Conservation (phyloP, 2,329 filamentous ascomycete genomes). For the Colletotrichum salicis region DNA sequence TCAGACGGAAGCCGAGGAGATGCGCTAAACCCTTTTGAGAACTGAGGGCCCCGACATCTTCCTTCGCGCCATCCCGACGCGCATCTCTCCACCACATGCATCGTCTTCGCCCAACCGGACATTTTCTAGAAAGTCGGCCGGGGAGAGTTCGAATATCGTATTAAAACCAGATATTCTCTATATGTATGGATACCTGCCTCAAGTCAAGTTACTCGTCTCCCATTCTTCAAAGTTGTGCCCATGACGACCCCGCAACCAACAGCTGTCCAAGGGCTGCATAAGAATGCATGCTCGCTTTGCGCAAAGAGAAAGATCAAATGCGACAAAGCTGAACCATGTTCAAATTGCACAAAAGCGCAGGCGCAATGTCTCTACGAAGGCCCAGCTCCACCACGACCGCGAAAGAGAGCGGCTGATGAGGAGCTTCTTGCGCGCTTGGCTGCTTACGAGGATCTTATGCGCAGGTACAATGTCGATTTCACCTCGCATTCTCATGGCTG, state of each 20-base stretch:
- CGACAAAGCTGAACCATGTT: conserved; percentile 52
- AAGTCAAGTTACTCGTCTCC: background rate
- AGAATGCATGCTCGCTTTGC: conserved; percentile 47
- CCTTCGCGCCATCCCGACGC: background rate
- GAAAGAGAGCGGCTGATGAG: conserved; percentile 43
- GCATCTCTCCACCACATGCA: background rate
- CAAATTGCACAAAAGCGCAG: conserved; percentile 54
- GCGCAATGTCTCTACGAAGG: conserved; percentile 41
- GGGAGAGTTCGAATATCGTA: too few relatives aligned
- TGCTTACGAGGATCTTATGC: conserved; percentile 43
- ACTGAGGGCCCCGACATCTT: background rate
- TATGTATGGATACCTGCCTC: background rate
- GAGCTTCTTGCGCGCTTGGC: conserved; percentile 40
- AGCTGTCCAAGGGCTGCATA: background rate
- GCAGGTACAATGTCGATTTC: conserved; percentile 41
- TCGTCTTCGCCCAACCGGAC: background rate
- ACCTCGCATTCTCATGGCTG: conserved; percentile 38
- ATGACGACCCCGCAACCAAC: background rate
- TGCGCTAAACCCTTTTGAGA: background rate
- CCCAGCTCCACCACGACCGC: conserved; percentile 36
- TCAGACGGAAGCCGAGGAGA: background rate
- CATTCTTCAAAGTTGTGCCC: background rate
- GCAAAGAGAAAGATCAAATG: conserved; percentile 55
- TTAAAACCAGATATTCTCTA: background rate
- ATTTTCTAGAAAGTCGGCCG: background rate